These are phyloP conservation scores for Phytophthora aleatoria DNA, from an alignment of 352 stramenopile species.

Conservation along the genomic window DNA sequence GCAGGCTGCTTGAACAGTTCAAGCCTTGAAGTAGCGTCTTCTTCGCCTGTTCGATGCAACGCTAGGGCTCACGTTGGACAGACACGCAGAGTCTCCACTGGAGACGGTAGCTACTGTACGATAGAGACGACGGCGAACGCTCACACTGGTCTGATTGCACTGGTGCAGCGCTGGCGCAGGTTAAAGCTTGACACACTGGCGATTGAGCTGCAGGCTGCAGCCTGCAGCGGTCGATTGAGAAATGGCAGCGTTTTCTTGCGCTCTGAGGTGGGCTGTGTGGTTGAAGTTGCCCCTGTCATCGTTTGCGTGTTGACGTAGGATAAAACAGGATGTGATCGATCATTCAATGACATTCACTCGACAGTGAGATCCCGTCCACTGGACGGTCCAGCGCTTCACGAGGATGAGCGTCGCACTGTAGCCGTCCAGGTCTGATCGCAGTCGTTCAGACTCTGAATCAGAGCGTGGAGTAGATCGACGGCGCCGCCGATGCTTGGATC, in stretches of 20 bases:
- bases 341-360: background rate
- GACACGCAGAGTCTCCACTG: background rate
- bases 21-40: background rate
- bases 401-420: constrained; percentile 4
- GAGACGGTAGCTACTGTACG: no score
- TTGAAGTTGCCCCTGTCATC: constrained; percentile 21
- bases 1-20: no score
- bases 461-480: no score
- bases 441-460: no score
- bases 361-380: background rate
- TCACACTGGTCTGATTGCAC: constrained; percentile 7
- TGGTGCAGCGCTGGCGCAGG: background rate
- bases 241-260: background rate
- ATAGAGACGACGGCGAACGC: no score
- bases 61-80: constrained; percentile 13
- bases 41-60: constrained; percentile 24
- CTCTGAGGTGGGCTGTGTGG: constrained; percentile 10
- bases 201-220: background rate
- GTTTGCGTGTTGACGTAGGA: background rate
- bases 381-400: constrained; percentile 11
- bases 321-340: constrained; percentile 11
- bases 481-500: no score
- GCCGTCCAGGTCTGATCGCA: background rate
- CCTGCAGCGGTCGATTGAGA: background rate
- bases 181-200: background rate